Base-by-base conservation (phyloP, 2,329 filamentous ascomycete species). In the Bipolaris oryzae region DNA sequence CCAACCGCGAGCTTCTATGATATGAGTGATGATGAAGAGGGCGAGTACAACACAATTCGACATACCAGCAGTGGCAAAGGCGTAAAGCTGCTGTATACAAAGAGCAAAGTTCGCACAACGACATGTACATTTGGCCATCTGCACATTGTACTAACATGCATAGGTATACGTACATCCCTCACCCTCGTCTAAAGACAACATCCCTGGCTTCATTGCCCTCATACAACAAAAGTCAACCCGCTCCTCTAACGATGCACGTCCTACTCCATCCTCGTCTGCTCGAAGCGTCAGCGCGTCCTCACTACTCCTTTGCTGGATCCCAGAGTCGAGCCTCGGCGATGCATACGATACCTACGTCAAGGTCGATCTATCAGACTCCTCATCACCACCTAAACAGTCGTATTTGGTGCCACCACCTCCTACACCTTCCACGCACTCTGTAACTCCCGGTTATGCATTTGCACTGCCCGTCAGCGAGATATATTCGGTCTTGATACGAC, bases 111-210 rank as follows among this genome's bases (percentile, higher is more conserved):
- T 69, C 44, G 81, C 71, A 28, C 11, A 37, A 20, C 28, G 25
- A 16, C 21, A 4, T 18, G 18, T 20, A 9, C 7, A 33, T 31
- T 16, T 42, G 10, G 38, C 35, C 10, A 13, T 7, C 7, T 42
- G n/a, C 2, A 45, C 16, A 20, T n/a, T 44, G 31, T 41, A 23
- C 55, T 61, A 46, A 52, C 23, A 35, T 47, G 21, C 52, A 46
- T 67, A 93, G 89, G 95, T 99, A 74, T 99, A 98, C 74, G 89
- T 99, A 41, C 95, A 99, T 76, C 95, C 95, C 1, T 92, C 92
- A 0, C 90, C 94, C 0, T 96, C 92, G 0, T 85, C 93, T 54
- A 96, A 93, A 79, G 95, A 99, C 80, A 99, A 99, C 66, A 96
- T 99, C 53, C 82, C 92, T 3, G 95, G 95, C 43, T 99, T 95